These are phyloP conservation scores for Priceomyces carsonii DNA, from an alignment of 805 yeast genomes.

Conservation along the genomic window DNA sequence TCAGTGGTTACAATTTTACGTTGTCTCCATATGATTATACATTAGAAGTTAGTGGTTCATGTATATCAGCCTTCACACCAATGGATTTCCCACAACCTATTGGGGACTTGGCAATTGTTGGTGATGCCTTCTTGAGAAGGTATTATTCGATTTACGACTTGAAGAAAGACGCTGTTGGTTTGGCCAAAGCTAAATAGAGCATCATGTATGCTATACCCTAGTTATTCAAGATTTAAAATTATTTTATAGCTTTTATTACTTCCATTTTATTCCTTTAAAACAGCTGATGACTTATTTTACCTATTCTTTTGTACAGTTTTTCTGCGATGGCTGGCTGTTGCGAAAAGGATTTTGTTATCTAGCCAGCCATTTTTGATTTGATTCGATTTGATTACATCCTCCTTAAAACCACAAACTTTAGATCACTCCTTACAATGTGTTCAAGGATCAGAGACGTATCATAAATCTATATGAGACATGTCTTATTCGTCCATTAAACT, in stretches of 20 bases:
- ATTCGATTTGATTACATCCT: not conserved
- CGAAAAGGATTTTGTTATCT: not conserved
- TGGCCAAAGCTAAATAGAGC: slow-evolving; percentile 66
- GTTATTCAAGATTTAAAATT: not conserved
- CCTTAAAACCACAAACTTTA: not conserved
- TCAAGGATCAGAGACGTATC: not conserved
- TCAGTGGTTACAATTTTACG: slow-evolving; percentile 89
- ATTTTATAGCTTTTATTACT: not conserved
- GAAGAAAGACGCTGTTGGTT: slow-evolving; percentile 89
- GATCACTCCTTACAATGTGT: no score
- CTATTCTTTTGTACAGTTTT: not conserved
- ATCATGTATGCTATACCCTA: not conserved
- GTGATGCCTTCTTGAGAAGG: slow-evolving; percentile 95
- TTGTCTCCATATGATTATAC: slow-evolving; percentile 89
- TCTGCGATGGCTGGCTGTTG: not conserved
- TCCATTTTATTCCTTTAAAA: not conserved
- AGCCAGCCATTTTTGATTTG: slow-evolving; percentile 2
- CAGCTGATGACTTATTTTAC: not conserved
- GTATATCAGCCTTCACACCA: slow-evolving; percentile 95
- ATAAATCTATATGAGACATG: not conserved
- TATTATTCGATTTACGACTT: slow-evolving; percentile 93
- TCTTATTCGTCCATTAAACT: no score
- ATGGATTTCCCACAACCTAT: slow-evolving; percentile 97
- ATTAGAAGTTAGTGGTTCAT: slow-evolving; percentile 90
- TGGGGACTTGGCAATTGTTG: slow-evolving; percentile 94